These are phyloP conservation scores for Pythium vanterpoolii DNA, from an alignment of 352 stramenopile species.

Conservation along the genomic window DNA sequence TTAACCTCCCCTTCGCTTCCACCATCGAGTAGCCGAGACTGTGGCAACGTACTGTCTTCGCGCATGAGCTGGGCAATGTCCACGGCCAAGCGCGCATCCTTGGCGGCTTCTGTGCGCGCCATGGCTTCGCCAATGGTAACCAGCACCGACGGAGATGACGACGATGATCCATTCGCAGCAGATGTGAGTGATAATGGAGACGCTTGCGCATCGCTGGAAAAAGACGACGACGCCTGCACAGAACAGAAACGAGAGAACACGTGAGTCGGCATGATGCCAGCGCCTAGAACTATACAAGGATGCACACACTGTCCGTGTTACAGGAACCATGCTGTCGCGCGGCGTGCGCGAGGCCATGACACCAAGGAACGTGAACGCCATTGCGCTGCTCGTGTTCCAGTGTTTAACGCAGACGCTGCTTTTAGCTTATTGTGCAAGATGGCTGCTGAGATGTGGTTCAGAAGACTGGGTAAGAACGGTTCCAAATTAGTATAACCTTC, in stretches of 20 bases:
- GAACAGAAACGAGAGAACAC: background rate
- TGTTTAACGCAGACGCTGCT: background rate
- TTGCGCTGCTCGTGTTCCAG: conserved; percentile 2
- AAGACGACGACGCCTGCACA: conserved; percentile 10
- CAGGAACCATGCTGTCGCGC: conserved; percentile 3
- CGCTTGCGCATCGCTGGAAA: conserved; percentile 1
- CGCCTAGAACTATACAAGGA: background rate
- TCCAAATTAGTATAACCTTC: background rate
- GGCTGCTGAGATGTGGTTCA: conserved; percentile 1
- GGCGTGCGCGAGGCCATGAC: conserved; percentile 9
- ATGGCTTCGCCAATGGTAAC: background rate
- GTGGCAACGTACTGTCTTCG: conserved; percentile 35
- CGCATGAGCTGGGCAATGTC: conserved; percentile 46
- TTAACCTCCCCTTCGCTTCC: background rate
- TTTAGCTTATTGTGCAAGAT: conserved; percentile 4
- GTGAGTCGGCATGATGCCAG: background rate
- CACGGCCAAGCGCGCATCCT: conserved; percentile 16
- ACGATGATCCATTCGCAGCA: background rate
- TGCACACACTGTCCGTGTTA: conserved; percentile 6
- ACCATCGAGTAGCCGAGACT: background rate
- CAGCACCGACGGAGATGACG: background rate
- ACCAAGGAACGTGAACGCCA: conserved; percentile 25
- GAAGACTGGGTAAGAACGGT: background rate
- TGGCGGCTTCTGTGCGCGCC: conserved; percentile 3
- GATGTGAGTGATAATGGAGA: background rate